Conservation (phyloP, 352 stramenopile species). For the Halophytophthora batemanensis region DNA sequence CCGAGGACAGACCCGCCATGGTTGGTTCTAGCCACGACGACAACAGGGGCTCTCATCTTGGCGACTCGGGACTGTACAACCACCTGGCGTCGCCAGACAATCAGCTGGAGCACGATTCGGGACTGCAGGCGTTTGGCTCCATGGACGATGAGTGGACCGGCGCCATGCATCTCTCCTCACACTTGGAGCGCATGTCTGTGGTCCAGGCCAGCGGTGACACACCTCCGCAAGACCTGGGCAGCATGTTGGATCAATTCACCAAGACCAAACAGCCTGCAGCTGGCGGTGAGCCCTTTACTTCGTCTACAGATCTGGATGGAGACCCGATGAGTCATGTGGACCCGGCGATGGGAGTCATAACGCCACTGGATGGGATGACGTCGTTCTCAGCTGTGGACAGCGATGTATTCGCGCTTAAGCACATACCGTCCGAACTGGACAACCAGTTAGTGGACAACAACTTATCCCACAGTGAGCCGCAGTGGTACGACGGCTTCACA, state of each 20-base stretch:
- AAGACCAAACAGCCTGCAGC: neutral
- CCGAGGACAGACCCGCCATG: slow-evolving; percentile 14
- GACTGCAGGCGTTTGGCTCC: slow-evolving; percentile 20
- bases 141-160: slow-evolving; percentile 31
- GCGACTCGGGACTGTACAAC: neutral
- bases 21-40: slow-evolving; percentile 12
- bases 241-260: slow-evolving; percentile 5
- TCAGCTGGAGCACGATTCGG: slow-evolving; percentile 15
- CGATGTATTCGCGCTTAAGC: neutral
- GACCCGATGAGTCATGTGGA: too few relatives aligned
- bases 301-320: slow-evolving; percentile 5
- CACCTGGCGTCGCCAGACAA: neutral
- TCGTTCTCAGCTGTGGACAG: slow-evolving; percentile 18
- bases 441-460: neutral
- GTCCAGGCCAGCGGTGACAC: slow-evolving; percentile 17
- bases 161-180: slow-evolving; percentile 44
- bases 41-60: neutral
- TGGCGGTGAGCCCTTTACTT: slow-evolving; percentile 9
- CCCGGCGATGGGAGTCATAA: neutral
- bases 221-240: slow-evolving; percentile 9
- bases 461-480: slow-evolving; percentile 1
- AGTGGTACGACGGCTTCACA: slow-evolving; percentile 5
- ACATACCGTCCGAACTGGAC: neutral
- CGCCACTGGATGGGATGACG: slow-evolving; percentile 7
- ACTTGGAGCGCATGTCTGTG: slow-evolving; percentile 74